phyloP scores from a whole-genome alignment of 345 rosid genomes.

The Gossypioides kirkii region DNA sequence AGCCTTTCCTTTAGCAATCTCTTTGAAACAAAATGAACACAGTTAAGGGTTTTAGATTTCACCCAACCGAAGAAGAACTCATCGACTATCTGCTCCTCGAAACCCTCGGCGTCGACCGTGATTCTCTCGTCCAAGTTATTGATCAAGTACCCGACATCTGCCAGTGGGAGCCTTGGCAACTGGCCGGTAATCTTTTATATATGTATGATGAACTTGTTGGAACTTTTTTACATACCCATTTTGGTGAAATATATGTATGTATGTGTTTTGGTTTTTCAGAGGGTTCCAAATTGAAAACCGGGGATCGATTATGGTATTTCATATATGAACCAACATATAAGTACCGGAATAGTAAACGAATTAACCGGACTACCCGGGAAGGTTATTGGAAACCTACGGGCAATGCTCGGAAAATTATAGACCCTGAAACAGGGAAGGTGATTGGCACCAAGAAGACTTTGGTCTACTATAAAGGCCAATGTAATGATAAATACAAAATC shows the following conservation, averaged over 20 bases:
- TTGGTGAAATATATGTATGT: background rate
- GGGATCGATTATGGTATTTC: background rate
- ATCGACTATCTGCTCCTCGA: background rate
- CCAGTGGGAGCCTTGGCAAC: background rate
- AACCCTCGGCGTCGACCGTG: background rate
- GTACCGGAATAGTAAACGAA: background rate
- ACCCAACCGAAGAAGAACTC: slow-evolving; percentile 9
- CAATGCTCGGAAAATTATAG: slow-evolving; percentile 2
- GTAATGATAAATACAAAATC: background rate
- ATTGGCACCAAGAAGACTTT: slow-evolving; percentile 19
- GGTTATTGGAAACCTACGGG: slow-evolving; percentile 22
- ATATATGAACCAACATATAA: background rate
- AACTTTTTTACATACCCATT: background rate
- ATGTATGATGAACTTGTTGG: background rate
- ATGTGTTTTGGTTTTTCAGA: background rate
- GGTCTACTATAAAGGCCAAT: slow-evolving; percentile 6
- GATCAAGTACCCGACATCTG: background rate
- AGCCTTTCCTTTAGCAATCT: background rate
- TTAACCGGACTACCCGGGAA: background rate
- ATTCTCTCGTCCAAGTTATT: background rate
- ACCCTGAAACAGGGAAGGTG: background rate
- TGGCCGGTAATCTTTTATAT: background rate
- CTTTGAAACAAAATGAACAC: background rate
- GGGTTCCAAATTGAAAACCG: background rate
- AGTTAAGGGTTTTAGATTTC: background rate